Percentiles rank a stretch among this genome's conserved stretches.
Conservation (phyloP, 163 green algal species). For the Chloromonas sp. region DNA sequence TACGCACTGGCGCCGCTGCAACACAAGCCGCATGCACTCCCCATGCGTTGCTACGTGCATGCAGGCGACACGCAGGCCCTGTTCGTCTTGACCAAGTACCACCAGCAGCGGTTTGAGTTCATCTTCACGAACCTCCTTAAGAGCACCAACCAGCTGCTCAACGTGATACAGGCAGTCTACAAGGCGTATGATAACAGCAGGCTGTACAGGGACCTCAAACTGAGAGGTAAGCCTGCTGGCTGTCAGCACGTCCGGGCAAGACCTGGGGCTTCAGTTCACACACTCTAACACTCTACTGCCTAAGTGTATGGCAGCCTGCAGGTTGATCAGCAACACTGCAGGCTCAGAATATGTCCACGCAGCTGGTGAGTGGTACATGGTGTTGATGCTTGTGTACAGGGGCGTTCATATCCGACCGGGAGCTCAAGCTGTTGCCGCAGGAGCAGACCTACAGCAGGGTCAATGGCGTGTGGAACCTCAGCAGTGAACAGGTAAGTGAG, state of each 20-base stretch:
- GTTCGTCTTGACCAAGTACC: slow-evolving; percentile 54
- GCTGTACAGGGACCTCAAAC: slow-evolving; percentile 64
- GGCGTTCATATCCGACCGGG: slow-evolving; percentile 50
- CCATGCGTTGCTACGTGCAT: background rate
- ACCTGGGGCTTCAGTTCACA: too few species aligned
- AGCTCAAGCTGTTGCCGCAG: slow-evolving; percentile 59
- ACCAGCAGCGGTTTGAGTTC: slow-evolving; percentile 66
- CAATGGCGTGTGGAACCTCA: slow-evolving; percentile 66
- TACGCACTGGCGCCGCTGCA: background rate
- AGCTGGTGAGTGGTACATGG: too few species aligned
- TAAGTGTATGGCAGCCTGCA: too few species aligned
- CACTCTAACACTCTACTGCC: too few species aligned
- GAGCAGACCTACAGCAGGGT: slow-evolving; percentile 64
- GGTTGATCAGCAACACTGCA: too few species aligned
- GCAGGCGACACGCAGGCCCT: slow-evolving; percentile 48
- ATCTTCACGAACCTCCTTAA: slow-evolving; percentile 61
- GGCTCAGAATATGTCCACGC: too few species aligned
- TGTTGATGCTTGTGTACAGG: slow-evolving; percentile 20
- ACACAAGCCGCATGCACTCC: background rate
- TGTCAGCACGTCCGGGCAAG: background rate
- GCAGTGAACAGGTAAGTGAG: slow-evolving; percentile 39
- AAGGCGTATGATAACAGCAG: slow-evolving; percentile 54
- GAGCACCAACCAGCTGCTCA: slow-evolving; percentile 16
- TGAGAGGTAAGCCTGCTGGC: slow-evolving; percentile 33
- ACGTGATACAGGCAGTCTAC: slow-evolving; percentile 7